Conservation (phyloP, 495 filamentous ascomycete genomes). For the Hypoxylon rickii region DNA sequence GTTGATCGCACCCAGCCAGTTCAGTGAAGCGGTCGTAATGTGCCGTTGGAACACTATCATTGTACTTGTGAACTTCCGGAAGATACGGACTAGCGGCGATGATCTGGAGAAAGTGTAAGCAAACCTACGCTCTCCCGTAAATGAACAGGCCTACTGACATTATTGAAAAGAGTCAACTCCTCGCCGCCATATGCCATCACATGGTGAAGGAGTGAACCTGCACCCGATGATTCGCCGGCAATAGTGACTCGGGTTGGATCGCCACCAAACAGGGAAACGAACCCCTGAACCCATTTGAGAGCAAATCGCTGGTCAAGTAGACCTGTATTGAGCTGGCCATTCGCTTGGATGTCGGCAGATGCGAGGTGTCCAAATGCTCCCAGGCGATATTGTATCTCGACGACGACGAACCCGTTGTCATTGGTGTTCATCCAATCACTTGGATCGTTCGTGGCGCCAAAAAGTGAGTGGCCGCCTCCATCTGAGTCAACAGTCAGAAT, state of each 20-base stretch:
- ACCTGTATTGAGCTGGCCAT: constrained; percentile 65
- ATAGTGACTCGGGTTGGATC: constrained; percentile 69
- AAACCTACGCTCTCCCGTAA: constrained; percentile 18
- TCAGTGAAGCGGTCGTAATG: constrained; percentile 60
- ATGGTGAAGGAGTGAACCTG: constrained; percentile 62
- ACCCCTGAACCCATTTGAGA: constrained; percentile 72
- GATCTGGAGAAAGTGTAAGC: constrained; percentile 21
- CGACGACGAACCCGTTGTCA: constrained; percentile 50
- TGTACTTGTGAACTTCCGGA: constrained; percentile 40
- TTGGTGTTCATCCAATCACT: constrained; percentile 46
- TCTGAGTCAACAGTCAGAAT: constrained; percentile 27
- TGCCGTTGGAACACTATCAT: constrained; percentile 53
- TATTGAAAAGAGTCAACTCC: constrained; percentile 51
- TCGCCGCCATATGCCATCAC: constrained; percentile 39
- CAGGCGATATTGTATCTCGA: constrained; percentile 55
- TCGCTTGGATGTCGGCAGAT: constrained; percentile 37
- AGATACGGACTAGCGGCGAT: constrained; percentile 29
- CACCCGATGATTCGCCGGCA: constrained; percentile 73
- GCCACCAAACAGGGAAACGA: constrained; percentile 72
- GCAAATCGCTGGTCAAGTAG: constrained; percentile 71
- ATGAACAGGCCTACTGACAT: constrained; percentile 43
- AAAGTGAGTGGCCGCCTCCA: constrained; percentile 48
- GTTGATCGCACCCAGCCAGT: constrained; percentile 51
- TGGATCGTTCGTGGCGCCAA: constrained; percentile 47
- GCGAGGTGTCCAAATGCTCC: constrained; percentile 57